phyloP scores from a whole-genome alignment of 2,329 filamentous ascomycete genomes.

The Fusarium floridanum region DNA sequence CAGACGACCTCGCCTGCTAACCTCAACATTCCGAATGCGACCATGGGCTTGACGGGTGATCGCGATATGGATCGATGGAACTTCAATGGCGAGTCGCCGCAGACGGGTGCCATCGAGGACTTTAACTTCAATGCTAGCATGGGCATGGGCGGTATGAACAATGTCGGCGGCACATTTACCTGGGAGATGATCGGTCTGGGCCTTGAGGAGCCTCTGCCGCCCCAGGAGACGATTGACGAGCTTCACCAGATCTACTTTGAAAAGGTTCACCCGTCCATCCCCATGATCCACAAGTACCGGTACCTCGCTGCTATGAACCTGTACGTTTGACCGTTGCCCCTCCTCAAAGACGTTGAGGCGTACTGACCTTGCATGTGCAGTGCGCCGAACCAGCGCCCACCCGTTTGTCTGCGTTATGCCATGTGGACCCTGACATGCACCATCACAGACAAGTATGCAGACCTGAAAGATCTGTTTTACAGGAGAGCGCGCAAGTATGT shows the following conservation, averaged over 20 bases:
- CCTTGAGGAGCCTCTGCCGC: slow-evolving; percentile 70
- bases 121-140: slow-evolving; percentile 68
- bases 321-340: slow-evolving; percentile 55
- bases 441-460: slow-evolving; percentile 82
- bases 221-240: slow-evolving; percentile 80
- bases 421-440: slow-evolving; percentile 97
- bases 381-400: slow-evolving; percentile 86
- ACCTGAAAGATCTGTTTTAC: slow-evolving; percentile 90
- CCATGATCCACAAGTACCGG: slow-evolving; percentile 90
- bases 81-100: slow-evolving; percentile 67
- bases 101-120: slow-evolving; percentile 64
- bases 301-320: slow-evolving; percentile 92
- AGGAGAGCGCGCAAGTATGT: slow-evolving; percentile 89
- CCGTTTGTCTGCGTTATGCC: slow-evolving; percentile 89
- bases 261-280: slow-evolving; percentile 86
- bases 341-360: not conserved
- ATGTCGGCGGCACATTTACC: slow-evolving; percentile 70
- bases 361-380: slow-evolving; percentile 52
- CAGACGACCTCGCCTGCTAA: slow-evolving; percentile 48
- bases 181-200: slow-evolving; percentile 82
- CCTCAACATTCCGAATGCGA: slow-evolving; percentile 57
- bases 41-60: slow-evolving; percentile 61
- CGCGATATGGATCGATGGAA: slow-evolving; percentile 68
- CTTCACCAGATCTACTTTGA: slow-evolving; percentile 92
- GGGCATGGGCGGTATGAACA: slow-evolving; percentile 62